Conservation (phyloP, 2,329 filamentous ascomycete species). For the Trichoderma aggressivum region DNA sequence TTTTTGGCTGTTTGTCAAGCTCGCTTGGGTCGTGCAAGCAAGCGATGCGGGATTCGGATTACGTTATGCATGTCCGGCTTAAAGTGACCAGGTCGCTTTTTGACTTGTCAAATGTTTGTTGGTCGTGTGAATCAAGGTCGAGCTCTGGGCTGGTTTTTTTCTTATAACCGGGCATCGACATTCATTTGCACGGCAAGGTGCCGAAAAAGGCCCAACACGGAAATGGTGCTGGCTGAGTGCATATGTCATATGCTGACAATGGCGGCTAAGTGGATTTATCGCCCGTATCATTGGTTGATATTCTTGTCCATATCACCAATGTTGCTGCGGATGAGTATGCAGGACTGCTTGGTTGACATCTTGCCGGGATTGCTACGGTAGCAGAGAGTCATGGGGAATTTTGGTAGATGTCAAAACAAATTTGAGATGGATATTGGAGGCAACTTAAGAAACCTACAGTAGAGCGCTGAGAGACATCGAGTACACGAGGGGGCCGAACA, state of each 20-base stretch:
- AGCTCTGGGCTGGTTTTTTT: neutral
- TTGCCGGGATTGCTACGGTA: neutral
- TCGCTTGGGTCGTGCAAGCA: neutral
- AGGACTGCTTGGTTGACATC: neutral
- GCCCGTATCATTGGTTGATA: neutral
- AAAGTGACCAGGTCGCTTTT: neutral
- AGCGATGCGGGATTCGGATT: neutral
- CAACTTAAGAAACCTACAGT: neutral
- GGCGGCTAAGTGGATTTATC: neutral
- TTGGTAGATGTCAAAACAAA: neutral
- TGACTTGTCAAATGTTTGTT: neutral
- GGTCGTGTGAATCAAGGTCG: neutral
- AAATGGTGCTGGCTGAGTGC: neutral
- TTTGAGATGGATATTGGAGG: neutral
- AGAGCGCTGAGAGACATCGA: neutral
- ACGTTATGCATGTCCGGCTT: neutral
- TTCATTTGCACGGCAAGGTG: neutral
- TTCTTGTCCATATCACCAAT: neutral
- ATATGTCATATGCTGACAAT: neutral
- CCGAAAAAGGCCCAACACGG: neutral
- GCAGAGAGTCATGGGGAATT: neutral
- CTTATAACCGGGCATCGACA: neutral
- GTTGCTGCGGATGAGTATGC: neutral
- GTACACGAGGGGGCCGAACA: neutral
- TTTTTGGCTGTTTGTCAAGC: neutral